phyloP scores from a whole-genome alignment of 352 stramenopile genomes.

The Phytophthora pseudosyringae region DNA sequence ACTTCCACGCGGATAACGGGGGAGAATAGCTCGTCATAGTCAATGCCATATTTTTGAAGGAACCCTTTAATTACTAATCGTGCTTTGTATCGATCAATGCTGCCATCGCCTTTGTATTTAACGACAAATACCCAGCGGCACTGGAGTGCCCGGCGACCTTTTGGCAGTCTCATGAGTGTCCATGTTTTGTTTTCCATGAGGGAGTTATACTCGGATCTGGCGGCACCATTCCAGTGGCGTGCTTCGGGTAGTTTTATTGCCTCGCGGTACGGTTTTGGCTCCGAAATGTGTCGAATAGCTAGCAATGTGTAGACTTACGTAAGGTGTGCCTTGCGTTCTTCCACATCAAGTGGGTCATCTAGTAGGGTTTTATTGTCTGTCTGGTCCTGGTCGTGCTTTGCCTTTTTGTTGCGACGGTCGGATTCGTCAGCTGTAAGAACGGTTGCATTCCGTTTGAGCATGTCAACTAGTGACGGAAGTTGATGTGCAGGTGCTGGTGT shows the following conservation, averaged over 20 bases:
- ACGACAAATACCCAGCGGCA: constrained; percentile 20
- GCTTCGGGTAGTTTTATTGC: constrained; percentile 12
- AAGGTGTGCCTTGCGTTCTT: neutral
- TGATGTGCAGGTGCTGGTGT: neutral
- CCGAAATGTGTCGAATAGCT: constrained; percentile 8
- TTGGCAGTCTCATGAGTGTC: neutral
- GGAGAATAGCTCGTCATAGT: neutral
- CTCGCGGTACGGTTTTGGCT: constrained; percentile 14
- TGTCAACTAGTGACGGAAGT: neutral
- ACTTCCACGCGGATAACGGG: neutral
- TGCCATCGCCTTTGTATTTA: constrained; percentile 19
- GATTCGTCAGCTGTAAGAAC: no score
- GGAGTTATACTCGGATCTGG: constrained; percentile 11
- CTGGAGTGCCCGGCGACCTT: neutral
- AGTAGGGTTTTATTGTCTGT: neutral
- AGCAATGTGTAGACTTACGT: constrained; percentile 3
- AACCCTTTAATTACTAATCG: constrained; percentile 15
- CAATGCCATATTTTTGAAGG: constrained; percentile 2
- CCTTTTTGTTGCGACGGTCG: no score
- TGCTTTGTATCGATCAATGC: constrained; percentile 22
- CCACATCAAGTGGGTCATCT: neutral
- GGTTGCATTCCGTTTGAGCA: no score
- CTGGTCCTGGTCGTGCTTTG: neutral
- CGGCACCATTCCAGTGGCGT: constrained; percentile 1
- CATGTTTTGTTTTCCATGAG: constrained; percentile 20